These are phyloP conservation scores for Gomphus bonarii DNA, from an alignment of 1,284 basidiomycete species.

Conservation along the genomic window DNA sequence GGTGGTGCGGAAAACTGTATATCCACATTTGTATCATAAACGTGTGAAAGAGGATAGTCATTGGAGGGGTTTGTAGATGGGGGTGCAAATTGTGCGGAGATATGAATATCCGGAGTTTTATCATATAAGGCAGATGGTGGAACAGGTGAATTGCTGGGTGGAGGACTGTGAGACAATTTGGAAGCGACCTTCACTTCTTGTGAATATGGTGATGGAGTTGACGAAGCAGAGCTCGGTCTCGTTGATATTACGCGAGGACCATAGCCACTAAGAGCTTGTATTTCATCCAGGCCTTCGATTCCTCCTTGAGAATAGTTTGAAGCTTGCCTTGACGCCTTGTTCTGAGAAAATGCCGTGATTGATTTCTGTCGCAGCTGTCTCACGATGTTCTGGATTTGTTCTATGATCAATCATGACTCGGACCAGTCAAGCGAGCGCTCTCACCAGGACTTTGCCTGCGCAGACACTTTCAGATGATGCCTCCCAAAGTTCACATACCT, in stretches of 20 bases:
- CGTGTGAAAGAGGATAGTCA: not conserved
- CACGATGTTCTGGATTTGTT: not conserved
- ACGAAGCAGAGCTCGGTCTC: not conserved
- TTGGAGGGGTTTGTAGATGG: not conserved
- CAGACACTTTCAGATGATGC: slow-evolving; percentile 1
- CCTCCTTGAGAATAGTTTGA: not conserved
- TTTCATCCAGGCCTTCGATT: slow-evolving; percentile 4
- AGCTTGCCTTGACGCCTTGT: not conserved
- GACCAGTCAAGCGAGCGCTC: not conserved
- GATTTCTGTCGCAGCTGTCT: slow-evolving; percentile 5
- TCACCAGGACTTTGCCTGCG: slow-evolving; percentile 2
- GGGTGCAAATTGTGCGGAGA: not conserved
- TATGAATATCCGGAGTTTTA: not conserved
- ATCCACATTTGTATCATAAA: not conserved
- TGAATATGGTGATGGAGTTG: not conserved
- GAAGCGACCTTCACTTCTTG: not conserved
- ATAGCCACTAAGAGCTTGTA: slow-evolving; percentile 4
- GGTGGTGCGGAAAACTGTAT: not conserved
- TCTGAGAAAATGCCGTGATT: slow-evolving; percentile 1
- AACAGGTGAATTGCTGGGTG: not conserved
- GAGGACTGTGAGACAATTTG: not conserved
- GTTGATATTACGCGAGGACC: slow-evolving; percentile 1
- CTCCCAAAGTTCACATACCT: slow-evolving; percentile 3
- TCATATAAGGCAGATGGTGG: not conserved
- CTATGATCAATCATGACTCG: not conserved